Percentiles rank a stretch among this genome's conserved stretches.
Conservation (phyloP, 177 flowering plant species). For the Vitis hybrid region DNA sequence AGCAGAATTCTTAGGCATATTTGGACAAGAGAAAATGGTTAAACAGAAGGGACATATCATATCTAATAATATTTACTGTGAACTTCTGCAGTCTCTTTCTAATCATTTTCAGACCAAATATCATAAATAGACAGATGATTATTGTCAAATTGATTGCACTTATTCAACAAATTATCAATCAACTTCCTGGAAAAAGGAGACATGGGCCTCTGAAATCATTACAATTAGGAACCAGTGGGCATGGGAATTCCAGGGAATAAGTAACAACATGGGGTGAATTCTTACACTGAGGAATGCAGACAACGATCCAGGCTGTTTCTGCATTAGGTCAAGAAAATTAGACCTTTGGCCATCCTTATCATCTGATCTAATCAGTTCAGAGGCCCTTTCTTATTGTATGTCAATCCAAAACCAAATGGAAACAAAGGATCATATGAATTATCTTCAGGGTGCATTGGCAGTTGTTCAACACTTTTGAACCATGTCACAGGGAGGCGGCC, state of each 20-base stretch:
- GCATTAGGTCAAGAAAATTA: background rate
- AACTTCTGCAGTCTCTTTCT: background rate
- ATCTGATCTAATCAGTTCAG: background rate
- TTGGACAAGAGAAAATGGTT: slow-evolving; percentile 5
- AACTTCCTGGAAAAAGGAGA: background rate
- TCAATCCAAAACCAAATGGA: slow-evolving; percentile 74
- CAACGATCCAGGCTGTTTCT: no score
- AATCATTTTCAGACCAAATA: background rate
- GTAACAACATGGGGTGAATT: background rate
- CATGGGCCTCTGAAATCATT: background rate
- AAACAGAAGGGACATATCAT: slow-evolving; percentile 12
- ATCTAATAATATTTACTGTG: background rate
- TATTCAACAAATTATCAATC: background rate
- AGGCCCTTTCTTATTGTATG: slow-evolving; percentile 16
- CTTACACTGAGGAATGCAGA: background rate
- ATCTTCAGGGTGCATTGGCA: slow-evolving; percentile 54
- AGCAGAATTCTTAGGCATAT: slow-evolving; percentile 5
- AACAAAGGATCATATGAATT: slow-evolving; percentile 61
- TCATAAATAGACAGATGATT: background rate
- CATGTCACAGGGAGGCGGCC: slow-evolving; percentile 71
- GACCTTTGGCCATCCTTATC: background rate
- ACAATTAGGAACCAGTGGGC: background rate
- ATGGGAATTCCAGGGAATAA: background rate
- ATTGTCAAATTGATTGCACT: no score
- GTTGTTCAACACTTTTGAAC: slow-evolving; percentile 63